Conservation (phyloP, 192 early-diverging fungal genomes). For the Spizellomyces punctatus region DNA sequence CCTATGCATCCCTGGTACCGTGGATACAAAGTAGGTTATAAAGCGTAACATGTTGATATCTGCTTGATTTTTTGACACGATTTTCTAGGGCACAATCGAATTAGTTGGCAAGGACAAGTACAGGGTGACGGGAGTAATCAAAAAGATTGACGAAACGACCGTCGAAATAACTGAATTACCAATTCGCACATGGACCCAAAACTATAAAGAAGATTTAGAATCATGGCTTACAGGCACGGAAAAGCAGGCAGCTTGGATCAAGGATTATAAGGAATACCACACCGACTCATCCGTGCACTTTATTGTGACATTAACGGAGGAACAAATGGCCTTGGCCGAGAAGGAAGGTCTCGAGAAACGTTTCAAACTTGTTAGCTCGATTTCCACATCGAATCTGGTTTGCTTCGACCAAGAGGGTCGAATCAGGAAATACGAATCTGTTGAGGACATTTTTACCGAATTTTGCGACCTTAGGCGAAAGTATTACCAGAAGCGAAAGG, state of each 20-base stretch:
- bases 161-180: constrained; percentile 91
- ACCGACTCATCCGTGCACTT: constrained; percentile 70
- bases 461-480: constrained; percentile 84
- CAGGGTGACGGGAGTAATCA: constrained; percentile 68
- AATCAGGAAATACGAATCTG: constrained; percentile 74
- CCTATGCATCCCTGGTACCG: constrained; percentile 94
- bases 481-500: constrained; percentile 91
- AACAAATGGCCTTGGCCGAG: constrained; percentile 73
- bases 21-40: constrained; percentile 56
- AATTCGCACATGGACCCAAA: constrained; percentile 83
- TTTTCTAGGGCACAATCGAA: constrained; percentile 66
- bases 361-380: constrained; percentile 73
- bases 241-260: constrained; percentile 68
- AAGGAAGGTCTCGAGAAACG: constrained; percentile 78
- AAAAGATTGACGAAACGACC: constrained; percentile 71
- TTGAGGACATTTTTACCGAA: constrained; percentile 82
- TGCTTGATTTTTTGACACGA: background rate
- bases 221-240: constrained; percentile 70
- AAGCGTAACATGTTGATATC: background rate
- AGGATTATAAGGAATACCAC: constrained; percentile 73
- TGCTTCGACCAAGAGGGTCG: constrained; percentile 89
- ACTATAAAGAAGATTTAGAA: constrained; percentile 85
- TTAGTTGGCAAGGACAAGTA: constrained; percentile 57
- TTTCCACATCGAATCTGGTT: constrained; percentile 89
- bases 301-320: constrained; percentile 61